These are phyloP conservation scores for Thuja plicata DNA, from an alignment of 83 land plant species.

Conservation along the genomic window DNA sequence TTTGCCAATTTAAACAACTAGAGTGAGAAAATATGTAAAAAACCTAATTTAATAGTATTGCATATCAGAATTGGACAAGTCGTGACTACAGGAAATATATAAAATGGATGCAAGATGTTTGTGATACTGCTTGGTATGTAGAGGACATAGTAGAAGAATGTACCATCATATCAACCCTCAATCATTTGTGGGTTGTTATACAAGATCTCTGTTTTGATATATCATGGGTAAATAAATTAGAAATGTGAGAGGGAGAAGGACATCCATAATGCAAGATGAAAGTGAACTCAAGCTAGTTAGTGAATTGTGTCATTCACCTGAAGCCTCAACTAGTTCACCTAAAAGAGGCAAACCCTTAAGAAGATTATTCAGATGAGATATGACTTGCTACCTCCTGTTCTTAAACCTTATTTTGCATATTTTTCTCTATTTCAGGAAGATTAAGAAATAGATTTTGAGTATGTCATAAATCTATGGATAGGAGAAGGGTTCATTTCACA, in stretches of 20 bases:
- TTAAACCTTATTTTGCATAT: constrained; percentile 20
- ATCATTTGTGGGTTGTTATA: background rate
- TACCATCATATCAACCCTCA: background rate
- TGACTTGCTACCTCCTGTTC: background rate
- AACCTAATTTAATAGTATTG: too few species aligned
- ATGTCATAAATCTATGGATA: constrained; percentile 19
- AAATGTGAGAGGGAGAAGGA: constrained; percentile 5
- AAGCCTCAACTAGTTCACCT: too few species aligned
- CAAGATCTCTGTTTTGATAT: background rate
- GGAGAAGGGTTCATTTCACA: constrained; percentile 22
- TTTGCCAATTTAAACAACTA: too few species aligned
- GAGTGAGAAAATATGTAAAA: too few species aligned
- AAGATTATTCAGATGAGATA: constrained; percentile 18
- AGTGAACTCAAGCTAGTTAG: background rate
- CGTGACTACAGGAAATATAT: too few species aligned
- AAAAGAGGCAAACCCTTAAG: too few species aligned
- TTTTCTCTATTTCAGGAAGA: too few species aligned
- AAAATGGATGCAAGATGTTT: background rate
- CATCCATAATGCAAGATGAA: background rate
- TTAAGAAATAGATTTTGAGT: constrained; percentile 12
- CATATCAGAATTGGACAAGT: too few species aligned
- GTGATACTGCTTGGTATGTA: constrained; percentile 24
- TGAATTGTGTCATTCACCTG: too few species aligned
- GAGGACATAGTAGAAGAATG: constrained; percentile 35
- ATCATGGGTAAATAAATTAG: constrained; percentile 10